Evolutionary conservation across 768 basidiomycete genomes (phyloP), one percentile per base, ranked within the genome.

Genomic region (Sarcodon aspratus): DNA sequence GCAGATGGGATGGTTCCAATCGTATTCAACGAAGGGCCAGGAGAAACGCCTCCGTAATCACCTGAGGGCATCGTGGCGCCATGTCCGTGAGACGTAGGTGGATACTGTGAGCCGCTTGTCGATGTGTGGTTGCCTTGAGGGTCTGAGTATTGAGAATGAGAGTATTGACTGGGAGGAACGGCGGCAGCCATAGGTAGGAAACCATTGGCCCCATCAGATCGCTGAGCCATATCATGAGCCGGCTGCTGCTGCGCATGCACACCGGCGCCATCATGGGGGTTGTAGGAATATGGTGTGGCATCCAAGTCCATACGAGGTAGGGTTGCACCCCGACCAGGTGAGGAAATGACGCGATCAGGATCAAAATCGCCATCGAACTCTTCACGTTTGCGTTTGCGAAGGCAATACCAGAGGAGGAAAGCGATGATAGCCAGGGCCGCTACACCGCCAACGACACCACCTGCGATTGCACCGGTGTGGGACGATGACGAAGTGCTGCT

Each of bases 281-380:
- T 15, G 13, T 42, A 42, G 15, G 15, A 27, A 42, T 9, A 42
- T 9, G 40, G 40, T 9, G 40, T 42, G 27, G 27, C 40, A 9
- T 42, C 40, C 17, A 27, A 15, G 15, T 27, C 40, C 15, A 42
- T 27, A 8, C 15, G 13, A 42, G 40, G 40, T 42, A 15, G 15
- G 1, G 40, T 13, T 1, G 40, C 40, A 27, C 2, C 13, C 13
- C 40, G 17, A 42, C 40, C 40, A 5, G 27, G 40, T 13, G 15
- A 15, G 13, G 40, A 27, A 9, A 17, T 38, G n/a, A 71, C 59
- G 2, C 60, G 65, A 49, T 71, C 71, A 0, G 69, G 71, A 18
- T 70, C 69, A 49, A 70, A 70, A 58, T 71, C 60, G 33, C 71
- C 69, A 36, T 72, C 69, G 27, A 72, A 72, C 10, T 72, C 70